Evolutionary conservation across 495 filamentous ascomycete species (phyloP).

Genomic region (Beverwykella pulmonaria): DNA sequence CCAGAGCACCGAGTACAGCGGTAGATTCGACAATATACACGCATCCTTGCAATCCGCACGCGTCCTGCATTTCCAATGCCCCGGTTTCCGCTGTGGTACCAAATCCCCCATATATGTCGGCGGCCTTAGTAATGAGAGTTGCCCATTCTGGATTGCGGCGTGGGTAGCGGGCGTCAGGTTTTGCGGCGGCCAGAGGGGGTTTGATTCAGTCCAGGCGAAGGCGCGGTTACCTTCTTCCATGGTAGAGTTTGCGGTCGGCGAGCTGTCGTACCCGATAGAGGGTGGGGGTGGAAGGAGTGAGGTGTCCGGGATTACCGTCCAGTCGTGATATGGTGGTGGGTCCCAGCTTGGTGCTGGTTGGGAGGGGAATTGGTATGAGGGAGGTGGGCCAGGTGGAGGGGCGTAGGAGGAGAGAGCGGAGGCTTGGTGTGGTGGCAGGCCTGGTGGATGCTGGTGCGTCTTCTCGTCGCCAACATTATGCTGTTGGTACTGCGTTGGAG

Average conservation of each 20-base stretch:
- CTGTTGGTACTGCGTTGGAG: slow-evolving; percentile 3
- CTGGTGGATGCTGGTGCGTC: slow-evolving; percentile 29
- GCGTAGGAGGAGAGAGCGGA: slow-evolving; percentile 27
- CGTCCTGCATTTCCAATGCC: slow-evolving; percentile 54
- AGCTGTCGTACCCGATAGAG: slow-evolving; percentile 64
- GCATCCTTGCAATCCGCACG: slow-evolving; percentile 50
- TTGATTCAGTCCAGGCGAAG: slow-evolving; percentile 66
- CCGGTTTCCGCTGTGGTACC: slow-evolving; percentile 37
- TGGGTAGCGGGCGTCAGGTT: slow-evolving; percentile 49
- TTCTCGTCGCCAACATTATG: not conserved
- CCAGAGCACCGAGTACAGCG: slow-evolving; percentile 69
- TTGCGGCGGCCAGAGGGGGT: slow-evolving; percentile 65
- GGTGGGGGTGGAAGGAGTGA: slow-evolving; percentile 83
- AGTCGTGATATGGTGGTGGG: slow-evolving; percentile 70
- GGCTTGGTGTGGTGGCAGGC: slow-evolving; percentile 34
- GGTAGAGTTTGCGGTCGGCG: slow-evolving; percentile 74
- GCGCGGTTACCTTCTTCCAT: slow-evolving; percentile 69
- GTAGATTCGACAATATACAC: slow-evolving; percentile 67
- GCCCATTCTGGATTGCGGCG: slow-evolving; percentile 49
- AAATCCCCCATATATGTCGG: slow-evolving; percentile 55
- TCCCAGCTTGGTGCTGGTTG: slow-evolving; percentile 35
- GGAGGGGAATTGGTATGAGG: slow-evolving; percentile 13
- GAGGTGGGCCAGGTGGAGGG: slow-evolving; percentile 54
- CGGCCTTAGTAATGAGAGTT: slow-evolving; percentile 53
- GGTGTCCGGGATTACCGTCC: slow-evolving; percentile 78